Evolutionary conservation across 192 early-diverging fungal genomes (phyloP), one percentile per base, ranked within the genome.

Genomic region (Coemansia sp.): DNA sequence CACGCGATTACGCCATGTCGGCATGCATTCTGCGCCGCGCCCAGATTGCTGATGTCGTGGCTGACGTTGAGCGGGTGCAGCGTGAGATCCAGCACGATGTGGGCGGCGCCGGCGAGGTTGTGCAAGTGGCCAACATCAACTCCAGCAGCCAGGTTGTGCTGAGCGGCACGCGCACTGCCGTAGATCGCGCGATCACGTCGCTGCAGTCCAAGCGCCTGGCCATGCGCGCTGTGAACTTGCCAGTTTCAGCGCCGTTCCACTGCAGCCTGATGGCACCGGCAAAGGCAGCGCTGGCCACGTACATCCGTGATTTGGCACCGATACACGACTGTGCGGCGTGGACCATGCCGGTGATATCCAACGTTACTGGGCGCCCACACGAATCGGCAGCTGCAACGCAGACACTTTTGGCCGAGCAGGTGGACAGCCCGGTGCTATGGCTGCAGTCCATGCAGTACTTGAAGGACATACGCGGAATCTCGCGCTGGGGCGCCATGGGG

Each of bases 211-310:
- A 86, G 59, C 88, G 89, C 25, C 87, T 92, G 49, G 93, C 96
- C 5, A 92, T 92, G 25, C 85, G 96, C 25, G 89, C 94, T 17
- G 83, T 98, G 5, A 88, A 91, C 47, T 67, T 98, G 43, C 94
- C 94, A 0, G 96, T 98, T 8, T 96, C 94, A 75, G 96, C 94
- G 22, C 96, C 96, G 3, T 98, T 98, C 67, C 96, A 98, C 79
- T 96, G 94, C 76, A 85, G 79, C 35, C 73, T 98, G 58, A 96
- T 98, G 96, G 82, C 83, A 29, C 90, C 92, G 19, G 96, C 94
- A 5, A 90, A 91, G 1, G 83, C 87, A 38, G 82, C 72, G 21
- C 90, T 98, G 85, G 83, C 81, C 37, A 66, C 84, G 7, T 88
- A 87, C 7, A 83, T 98, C n/a, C 82, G 75, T n/a, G 72, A 72